phyloP scores from a whole-genome alignment of 2,329 filamentous ascomycete genomes.

The Aspergillus sergii region DNA sequence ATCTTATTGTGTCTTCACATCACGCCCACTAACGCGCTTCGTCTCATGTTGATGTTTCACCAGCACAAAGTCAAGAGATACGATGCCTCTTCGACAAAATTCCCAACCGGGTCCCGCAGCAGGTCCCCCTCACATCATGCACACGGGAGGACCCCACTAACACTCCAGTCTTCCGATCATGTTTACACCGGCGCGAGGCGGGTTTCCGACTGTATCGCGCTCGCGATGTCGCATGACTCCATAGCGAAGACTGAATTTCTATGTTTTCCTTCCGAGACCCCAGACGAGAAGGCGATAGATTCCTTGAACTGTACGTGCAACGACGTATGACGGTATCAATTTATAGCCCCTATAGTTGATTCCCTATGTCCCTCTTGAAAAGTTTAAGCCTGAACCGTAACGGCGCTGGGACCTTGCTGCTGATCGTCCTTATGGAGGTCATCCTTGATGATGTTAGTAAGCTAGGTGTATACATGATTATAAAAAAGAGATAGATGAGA shows the following conservation, averaged over 20 bases:
- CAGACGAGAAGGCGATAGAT: not conserved
- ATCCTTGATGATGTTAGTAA: constrained; percentile 39
- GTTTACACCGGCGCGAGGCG: not conserved
- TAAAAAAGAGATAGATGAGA: constrained; percentile 10
- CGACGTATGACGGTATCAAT: not conserved
- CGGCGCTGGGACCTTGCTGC: constrained; percentile 29
- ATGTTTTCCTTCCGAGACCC: not conserved
- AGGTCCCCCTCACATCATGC: not conserved
- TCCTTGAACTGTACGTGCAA: not conserved
- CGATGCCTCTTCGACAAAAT: not conserved
- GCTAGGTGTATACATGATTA: not conserved
- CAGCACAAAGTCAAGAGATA: not conserved
- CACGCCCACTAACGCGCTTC: not conserved
- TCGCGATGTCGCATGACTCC: not conserved
- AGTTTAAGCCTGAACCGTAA: constrained; percentile 45
- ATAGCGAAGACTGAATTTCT: not conserved
- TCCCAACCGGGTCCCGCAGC: not conserved
- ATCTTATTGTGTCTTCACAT: not conserved
- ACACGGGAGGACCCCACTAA: not conserved
- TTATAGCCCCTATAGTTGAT: not conserved
- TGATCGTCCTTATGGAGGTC: constrained; percentile 54
- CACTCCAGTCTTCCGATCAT: not conserved
- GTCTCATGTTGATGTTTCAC: not conserved
- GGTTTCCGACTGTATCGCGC: not conserved
- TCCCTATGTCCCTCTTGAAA: not conserved